Evolutionary conservation across 169 alveolate species (phyloP).

Genomic region (Cryptosporidium felis): DNA sequence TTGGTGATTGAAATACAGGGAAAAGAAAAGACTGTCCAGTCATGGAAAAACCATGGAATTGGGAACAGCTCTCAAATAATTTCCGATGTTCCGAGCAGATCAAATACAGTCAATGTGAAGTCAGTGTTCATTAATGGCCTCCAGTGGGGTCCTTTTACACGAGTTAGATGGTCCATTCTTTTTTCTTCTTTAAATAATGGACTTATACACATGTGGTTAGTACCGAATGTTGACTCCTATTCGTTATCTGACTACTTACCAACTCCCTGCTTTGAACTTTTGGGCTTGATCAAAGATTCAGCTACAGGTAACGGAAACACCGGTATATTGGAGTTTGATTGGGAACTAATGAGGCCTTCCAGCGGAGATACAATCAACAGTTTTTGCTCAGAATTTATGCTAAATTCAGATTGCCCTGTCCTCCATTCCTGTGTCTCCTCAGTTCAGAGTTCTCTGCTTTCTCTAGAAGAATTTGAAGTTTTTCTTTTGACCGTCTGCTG

Average conservation of each 20-base stretch:
- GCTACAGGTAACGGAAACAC: not conserved
- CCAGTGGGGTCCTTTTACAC: constrained; percentile 64
- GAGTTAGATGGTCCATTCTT: constrained; percentile 44
- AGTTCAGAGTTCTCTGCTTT: not conserved
- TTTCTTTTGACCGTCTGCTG: constrained; percentile 26
- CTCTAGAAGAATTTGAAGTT: not conserved
- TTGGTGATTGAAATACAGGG: constrained; percentile 16
- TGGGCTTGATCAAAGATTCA: not conserved
- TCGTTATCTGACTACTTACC: constrained; percentile 30
- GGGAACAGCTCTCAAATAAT: not conserved
- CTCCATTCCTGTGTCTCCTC: constrained; percentile 2
- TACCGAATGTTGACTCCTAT: constrained; percentile 48
- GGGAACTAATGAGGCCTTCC: not conserved
- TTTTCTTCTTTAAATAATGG: constrained; percentile 52
- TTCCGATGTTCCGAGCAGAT: not conserved
- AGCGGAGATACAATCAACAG: not conserved
- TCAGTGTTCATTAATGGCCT: constrained; percentile 14
- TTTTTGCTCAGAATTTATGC: constrained; percentile 4
- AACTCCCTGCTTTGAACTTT: constrained; percentile 35
- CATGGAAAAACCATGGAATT: constrained; percentile 7
- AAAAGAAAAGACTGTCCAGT: not conserved
- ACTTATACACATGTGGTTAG: constrained; percentile 21
- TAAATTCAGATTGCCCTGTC: constrained; percentile 32
- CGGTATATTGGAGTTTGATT: constrained; percentile 4
- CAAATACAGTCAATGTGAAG: not conserved